Evolutionary conservation across 2,329 filamentous ascomycete species (phyloP), one percentile per base, ranked within the genome.

Genomic region (Pseudogymnoascus sp.): DNA sequence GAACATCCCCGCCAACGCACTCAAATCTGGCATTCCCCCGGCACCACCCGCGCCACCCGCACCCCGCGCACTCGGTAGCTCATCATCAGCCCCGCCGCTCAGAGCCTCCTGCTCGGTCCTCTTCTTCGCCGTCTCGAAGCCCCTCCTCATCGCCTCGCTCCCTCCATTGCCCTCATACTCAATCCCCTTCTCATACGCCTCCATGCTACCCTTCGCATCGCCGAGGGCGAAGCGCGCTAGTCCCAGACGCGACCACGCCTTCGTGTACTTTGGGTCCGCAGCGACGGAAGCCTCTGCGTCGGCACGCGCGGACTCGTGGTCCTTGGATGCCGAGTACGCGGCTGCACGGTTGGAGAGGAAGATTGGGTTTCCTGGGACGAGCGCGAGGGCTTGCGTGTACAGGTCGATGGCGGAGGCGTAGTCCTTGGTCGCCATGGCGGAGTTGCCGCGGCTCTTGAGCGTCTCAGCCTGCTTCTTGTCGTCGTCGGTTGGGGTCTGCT

Each of bases 311-410:
- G 89, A 87, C 65, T 88, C 85, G 79, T 97, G 92, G 77, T 96
- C 87, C 69, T 87, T 85, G 65, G 86, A 86, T 22, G 91, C 93
- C 28, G 88, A 92, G 82, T 96, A 90, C 5, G 94, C 94, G 55
- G 94, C 94, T 9, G 94, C 94, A 68, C 94, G 91, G 84, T 99
- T 99, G 66, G 91, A 96, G 41, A 99, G 88, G 82, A 94, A 99
- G 76, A 99, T 94, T 39, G 92, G 90, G 79, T 99, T 97, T 67
- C 84, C 80, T 1, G 94, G 91, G 68, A 90, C 79, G 61, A 97
- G 80, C 62, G 84, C 82, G 25, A 99, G 85, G 3, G 94, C 94
- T 75, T 93, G 83, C 25, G 90, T 91, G 82, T 99, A 99, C 68
- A 90, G 81, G 69, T 91, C 86, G 73, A 97, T 91, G 65, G 94